Base-by-base conservation (phyloP, 768 basidiomycete genomes). In the Pulveroboletus sp. region DNA sequence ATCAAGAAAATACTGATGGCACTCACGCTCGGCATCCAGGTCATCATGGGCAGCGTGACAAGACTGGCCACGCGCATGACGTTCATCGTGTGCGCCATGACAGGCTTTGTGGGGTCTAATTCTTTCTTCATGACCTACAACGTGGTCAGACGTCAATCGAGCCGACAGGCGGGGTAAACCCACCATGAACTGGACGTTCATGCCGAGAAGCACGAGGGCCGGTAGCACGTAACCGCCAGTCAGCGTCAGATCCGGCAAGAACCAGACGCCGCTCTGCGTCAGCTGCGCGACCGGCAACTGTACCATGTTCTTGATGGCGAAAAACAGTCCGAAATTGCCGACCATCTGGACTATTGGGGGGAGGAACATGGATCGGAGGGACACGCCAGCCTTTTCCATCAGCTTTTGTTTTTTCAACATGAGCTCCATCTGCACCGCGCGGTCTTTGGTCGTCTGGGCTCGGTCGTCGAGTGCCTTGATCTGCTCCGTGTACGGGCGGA, bases 151-250 rank as follows among this genome's bases (percentile, higher is more conserved):
- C 16, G 12, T 32, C 23, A 19, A 17, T 12, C 10, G 32, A 13
- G 22, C 31, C 44, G 14, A 48, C 19, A 19, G 17, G 6, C 11
- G 35, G 37, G 6, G 29, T 5, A 45, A 3, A 67, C 85, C 51
- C 56, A 90, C 89, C 61, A 73, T 67, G 32, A 94, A 78, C 55
- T 91, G 87, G 8, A 76, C 29, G 53, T 92, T 85, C 48, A 90
- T 85, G 30, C 74, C 72, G 54, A 73, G 73, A 51, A 78, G 80
- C 52, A 69, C 73, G 16, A 76, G 70, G 24, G 79, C 58, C 0
- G 94, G 93, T 37, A 98, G 72, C 20, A 87, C 67, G 57, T 79
- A 86, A 44, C 78, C 82, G 12, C 93, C 91, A 63, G 91, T 89
- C n/a, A 75, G 64, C 0, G 92, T 91, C 55, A 98, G 69, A 67